Base-by-base conservation (phyloP, 1,284 basidiomycete genomes). In the Cryptococcus sp. region DNA sequence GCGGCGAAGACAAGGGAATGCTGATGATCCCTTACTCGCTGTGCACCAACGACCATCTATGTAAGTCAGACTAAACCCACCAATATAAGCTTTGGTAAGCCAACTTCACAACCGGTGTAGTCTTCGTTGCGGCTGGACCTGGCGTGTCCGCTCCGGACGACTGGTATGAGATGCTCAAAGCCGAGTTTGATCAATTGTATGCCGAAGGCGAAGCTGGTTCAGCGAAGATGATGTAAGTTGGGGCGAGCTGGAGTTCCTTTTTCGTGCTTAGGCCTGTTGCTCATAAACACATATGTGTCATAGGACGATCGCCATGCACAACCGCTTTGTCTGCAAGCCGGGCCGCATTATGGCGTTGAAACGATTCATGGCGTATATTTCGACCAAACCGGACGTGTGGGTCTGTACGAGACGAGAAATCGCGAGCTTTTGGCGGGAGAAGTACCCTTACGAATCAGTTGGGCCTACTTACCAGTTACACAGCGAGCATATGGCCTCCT, bases 281-380 rank as follows among this genome's bases (percentile, higher is more conserved):
- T 25, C 25, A 5, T 7, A 22, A 25, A 16, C 43, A n/a, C 19
- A 35, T 43, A 43, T 50, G 22, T 25, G 23, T 54, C 65, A 70
- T 67, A 76, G 78, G 76, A 73, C 72, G 20, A 62, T 80, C 39
- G 78, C 76, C 3, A 62, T 80, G 55, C 78, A 80, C 62, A 77
- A 74, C 55, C 63, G 78, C 13, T 66, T 80, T n/a, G 63, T 78
- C 4, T 75, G 78, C 39, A 71, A 78, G 41, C 77, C 78, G 1
- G 78, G 75, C 0, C 62, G 77, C 0, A 70, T 76, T 35, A 63
- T 66, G 42, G 76, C 71, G 0, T 59, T 80, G 27, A 64, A 72
- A 43, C 60, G 65, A 19, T 79, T 80, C 63, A 67, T 80, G 49
- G 69, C 68, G 40, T 73, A 79, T 62, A 71, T 79, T 46, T 49